These are phyloP conservation scores for Vicia villosa DNA, from an alignment of 306 rosid species.

Conservation along the genomic window DNA sequence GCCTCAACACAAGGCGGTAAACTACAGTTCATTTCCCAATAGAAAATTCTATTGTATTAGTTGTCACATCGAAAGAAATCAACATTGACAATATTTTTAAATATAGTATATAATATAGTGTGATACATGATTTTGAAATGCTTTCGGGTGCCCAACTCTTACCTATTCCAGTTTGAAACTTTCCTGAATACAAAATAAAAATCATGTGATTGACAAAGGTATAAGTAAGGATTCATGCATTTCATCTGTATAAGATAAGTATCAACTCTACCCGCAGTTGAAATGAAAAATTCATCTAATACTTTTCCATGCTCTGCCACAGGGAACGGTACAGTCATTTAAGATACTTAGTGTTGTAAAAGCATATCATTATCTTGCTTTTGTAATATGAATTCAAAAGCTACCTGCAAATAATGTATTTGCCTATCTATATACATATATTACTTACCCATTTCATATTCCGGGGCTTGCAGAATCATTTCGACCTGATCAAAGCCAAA, in stretches of 20 bases:
- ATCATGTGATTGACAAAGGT: conserved; percentile 5
- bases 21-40: too few species aligned
- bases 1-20: too few species aligned
- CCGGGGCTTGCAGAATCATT: conserved; percentile 93
- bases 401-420: conserved; percentile 16
- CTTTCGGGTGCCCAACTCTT: conserved; percentile 91
- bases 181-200: conserved; percentile 54
- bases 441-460: conserved; percentile 77
- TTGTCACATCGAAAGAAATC: too few species aligned
- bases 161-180: conserved; percentile 84
- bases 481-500: conserved; percentile 68
- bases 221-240: neutral
- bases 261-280: conserved; percentile 68
- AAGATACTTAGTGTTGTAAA: conserved; percentile 21
- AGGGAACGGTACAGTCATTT: conserved; percentile 25
- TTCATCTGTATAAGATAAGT: conserved; percentile 15
- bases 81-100: too few species aligned
- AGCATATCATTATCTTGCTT: conserved; percentile 15
- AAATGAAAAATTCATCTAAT: conserved; percentile 73
- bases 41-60: too few species aligned
- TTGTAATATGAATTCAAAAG: neutral
- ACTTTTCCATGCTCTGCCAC: conserved; percentile 83
- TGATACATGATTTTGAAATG: too few species aligned
- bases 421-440: conserved; percentile 23
- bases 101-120: too few species aligned